Evolutionary conservation across 805 yeast species (phyloP).

Genomic region (Pichia phayaonensis): DNA sequence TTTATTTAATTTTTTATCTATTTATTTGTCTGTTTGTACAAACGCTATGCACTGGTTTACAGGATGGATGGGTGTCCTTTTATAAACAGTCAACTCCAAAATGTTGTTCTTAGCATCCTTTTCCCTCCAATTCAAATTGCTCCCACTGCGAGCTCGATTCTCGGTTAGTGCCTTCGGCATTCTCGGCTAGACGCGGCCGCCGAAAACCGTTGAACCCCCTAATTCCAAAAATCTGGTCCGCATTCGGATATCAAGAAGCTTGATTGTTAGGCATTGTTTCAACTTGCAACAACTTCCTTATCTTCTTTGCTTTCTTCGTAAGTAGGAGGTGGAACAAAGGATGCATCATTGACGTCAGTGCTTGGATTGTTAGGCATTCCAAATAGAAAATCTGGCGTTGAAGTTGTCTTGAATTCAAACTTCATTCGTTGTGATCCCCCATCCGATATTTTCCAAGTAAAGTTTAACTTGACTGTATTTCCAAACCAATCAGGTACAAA

Average conservation of each 20-base stretch:
- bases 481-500: slow-evolving; percentile 1
- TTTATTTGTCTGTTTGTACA: background rate
- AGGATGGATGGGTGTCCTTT: too few relatives aligned
- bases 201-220: background rate
- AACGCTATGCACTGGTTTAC: too few relatives aligned
- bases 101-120: too few relatives aligned
- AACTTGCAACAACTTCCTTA: background rate
- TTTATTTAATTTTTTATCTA: too few relatives aligned
- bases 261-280: too few relatives aligned
- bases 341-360: background rate
- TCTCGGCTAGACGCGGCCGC: background rate
- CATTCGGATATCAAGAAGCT: too few relatives aligned
- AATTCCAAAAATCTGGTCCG: too few relatives aligned
- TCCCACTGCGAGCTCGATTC: background rate
- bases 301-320: slow-evolving; percentile 1
- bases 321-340: slow-evolving; percentile 1
- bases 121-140: background rate
- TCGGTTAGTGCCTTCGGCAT: background rate
- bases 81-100: too few relatives aligned
- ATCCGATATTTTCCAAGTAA: slow-evolving; percentile 2
- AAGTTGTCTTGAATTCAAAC: background rate
- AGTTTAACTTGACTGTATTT: background rate
- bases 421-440: background rate
- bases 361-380: background rate
- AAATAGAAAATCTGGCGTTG: slow-evolving; percentile 1